Evolutionary conservation across 2,329 filamentous ascomycete genomes (phyloP).

Genomic region (Trichoderma koningiopsis): DNA sequence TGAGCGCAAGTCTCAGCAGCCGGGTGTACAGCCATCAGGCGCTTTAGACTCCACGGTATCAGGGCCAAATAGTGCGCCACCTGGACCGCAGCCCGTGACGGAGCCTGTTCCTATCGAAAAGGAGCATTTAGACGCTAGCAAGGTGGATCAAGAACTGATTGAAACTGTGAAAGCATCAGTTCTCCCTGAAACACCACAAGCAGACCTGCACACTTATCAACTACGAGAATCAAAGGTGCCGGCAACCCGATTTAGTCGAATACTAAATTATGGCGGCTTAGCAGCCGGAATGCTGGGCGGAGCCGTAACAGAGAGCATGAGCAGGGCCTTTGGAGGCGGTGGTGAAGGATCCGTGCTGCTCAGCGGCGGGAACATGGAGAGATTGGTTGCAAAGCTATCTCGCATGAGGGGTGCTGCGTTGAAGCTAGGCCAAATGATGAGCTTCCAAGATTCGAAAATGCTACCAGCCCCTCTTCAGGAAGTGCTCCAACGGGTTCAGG

Average conservation of each 20-base stretch:
- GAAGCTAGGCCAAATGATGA: constrained; percentile 97
- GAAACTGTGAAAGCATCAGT: constrained; percentile 36
- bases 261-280: constrained; percentile 94
- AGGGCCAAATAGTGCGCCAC: neutral
- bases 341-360: constrained; percentile 77
- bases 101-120: neutral
- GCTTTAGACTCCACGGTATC: constrained; percentile 2
- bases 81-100: neutral
- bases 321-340: constrained; percentile 72
- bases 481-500: constrained; percentile 91
- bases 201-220: constrained; percentile 54
- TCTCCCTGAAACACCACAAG: constrained; percentile 23
- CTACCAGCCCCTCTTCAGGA: constrained; percentile 83
- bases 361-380: constrained; percentile 87
- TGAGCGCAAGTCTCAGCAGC: neutral
- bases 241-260: constrained; percentile 77
- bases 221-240: constrained; percentile 90
- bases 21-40: neutral
- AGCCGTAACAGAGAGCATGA: constrained; percentile 81
- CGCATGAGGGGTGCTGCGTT: constrained; percentile 96
- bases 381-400: constrained; percentile 88
- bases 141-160: constrained; percentile 21
- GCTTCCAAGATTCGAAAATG: constrained; percentile 96
- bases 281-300: constrained; percentile 95
- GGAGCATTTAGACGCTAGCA: neutral